Evolutionary conservation across 23 red algal species (phyloP).

Genomic region (Agarophyton chilense): DNA sequence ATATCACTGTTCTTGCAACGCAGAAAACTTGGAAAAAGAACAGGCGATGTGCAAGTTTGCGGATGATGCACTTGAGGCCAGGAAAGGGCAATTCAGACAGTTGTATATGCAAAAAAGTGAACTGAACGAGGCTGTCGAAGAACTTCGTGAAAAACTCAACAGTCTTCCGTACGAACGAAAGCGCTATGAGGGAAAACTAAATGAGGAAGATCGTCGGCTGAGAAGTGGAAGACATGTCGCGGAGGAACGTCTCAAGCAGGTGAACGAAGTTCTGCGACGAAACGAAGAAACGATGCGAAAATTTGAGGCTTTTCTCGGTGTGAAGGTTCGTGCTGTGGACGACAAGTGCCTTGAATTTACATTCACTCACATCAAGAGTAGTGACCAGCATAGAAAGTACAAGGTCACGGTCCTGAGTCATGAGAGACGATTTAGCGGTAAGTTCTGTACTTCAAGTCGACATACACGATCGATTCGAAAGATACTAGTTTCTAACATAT

Average conservation of each 20-base stretch:
- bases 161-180: conserved; percentile 1
- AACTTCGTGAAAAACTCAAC: neutral
- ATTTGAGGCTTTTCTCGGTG: neutral
- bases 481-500: neutral
- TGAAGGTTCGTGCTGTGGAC: neutral
- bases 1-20: too few species aligned
- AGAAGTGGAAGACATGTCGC: neutral
- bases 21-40: conserved; percentile 25
- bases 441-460: neutral
- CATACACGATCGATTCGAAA: neutral
- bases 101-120: neutral
- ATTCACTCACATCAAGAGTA: neutral
- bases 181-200: neutral
- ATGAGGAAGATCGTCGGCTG: neutral
- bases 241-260: conserved; percentile 3
- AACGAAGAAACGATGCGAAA: neutral
- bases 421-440: conserved; percentile 3
- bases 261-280: neutral
- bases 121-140: neutral
- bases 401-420: neutral
- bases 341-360: conserved; percentile 8
- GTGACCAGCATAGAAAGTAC: neutral
- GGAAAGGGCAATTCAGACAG: neutral
- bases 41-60: conserved; percentile 24
- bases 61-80: neutral